phyloP scores from a whole-genome alignment of 2,329 filamentous ascomycete species.

The Colletotrichum sp. region DNA sequence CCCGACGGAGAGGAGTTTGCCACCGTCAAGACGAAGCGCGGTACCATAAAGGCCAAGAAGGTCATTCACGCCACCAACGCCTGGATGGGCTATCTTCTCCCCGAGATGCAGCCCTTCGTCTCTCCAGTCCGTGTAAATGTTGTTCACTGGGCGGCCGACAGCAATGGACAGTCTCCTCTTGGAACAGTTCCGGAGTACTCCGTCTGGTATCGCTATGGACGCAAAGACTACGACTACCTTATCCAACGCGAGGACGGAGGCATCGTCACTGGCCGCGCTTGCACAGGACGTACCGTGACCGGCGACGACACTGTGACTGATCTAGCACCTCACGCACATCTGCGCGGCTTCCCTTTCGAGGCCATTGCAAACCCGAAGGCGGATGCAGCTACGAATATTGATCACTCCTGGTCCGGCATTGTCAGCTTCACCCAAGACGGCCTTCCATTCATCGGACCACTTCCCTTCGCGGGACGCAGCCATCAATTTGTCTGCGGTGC shows the following conservation, averaged over 20 bases:
- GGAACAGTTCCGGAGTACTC: constrained; percentile 11
- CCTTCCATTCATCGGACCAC: background rate
- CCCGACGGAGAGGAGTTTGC: background rate
- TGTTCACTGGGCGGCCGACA: background rate
- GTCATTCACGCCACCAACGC: constrained; percentile 31
- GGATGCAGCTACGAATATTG: accelerated
- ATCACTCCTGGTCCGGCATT: background rate
- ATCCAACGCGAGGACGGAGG: constrained; percentile 24
- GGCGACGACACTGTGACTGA: constrained; percentile 14
- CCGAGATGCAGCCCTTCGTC: constrained; percentile 24
- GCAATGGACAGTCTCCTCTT: background rate
- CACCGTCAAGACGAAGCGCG: constrained; percentile 5
- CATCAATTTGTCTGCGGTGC: background rate
- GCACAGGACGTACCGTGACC: constrained; percentile 20
- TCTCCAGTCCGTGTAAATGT: constrained; percentile 19
- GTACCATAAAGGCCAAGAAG: constrained; percentile 21
- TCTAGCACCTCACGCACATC: background rate
- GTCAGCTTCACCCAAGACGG: background rate
- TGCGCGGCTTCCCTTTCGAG: background rate
- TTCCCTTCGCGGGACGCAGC: background rate
- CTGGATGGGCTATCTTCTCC: constrained; percentile 28
- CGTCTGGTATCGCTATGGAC: constrained; percentile 23
- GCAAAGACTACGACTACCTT: constrained; percentile 29
- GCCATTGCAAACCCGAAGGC: background rate
- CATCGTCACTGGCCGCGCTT: constrained; percentile 23